Evolutionary conservation across 345 rosid species (phyloP).

Genomic region (Boechera stricta): DNA sequence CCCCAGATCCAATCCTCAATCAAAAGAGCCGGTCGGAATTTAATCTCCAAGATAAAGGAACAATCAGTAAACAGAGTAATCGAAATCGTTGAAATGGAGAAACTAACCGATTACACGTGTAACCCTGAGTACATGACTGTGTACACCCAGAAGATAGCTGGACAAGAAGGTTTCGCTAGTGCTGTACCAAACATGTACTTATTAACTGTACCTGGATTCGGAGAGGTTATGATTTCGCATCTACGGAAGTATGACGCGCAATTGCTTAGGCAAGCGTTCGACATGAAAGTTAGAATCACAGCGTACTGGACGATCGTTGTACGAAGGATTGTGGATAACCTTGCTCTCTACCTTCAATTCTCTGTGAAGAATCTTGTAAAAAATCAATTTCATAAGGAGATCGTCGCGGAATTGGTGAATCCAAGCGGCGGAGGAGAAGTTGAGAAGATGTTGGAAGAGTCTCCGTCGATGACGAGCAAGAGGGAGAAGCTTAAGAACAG

Average conservation of each 20-base stretch:
- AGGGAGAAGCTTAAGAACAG: constrained; percentile 46
- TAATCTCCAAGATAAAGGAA: constrained; percentile 15
- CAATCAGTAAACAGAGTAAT: not conserved
- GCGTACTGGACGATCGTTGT: too few relatives aligned
- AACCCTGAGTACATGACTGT: not conserved
- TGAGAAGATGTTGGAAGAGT: constrained; percentile 41
- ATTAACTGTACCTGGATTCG: too few relatives aligned
- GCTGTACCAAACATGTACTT: too few relatives aligned
- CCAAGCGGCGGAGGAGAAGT: not conserved
- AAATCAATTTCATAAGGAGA: not conserved
- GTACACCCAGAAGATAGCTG: too few relatives aligned
- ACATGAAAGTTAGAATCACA: too few relatives aligned
- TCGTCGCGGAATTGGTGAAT: not conserved
- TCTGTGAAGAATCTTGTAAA: not conserved
- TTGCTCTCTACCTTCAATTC: not conserved
- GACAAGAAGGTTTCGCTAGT: too few relatives aligned
- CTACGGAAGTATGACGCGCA: too few relatives aligned
- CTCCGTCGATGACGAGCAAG: constrained; percentile 41
- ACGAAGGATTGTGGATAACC: too few relatives aligned
- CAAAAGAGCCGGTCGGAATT: constrained; percentile 13
- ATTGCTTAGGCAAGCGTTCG: too few relatives aligned
- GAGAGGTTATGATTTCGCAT: too few relatives aligned
- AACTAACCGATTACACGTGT: constrained; percentile 19
- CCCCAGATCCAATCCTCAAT: constrained; percentile 20
- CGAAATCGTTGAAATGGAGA: constrained; percentile 22